Evolutionary conservation across 2,329 filamentous ascomycete genomes (phyloP).

Genomic region (Penicillium sp.): DNA sequence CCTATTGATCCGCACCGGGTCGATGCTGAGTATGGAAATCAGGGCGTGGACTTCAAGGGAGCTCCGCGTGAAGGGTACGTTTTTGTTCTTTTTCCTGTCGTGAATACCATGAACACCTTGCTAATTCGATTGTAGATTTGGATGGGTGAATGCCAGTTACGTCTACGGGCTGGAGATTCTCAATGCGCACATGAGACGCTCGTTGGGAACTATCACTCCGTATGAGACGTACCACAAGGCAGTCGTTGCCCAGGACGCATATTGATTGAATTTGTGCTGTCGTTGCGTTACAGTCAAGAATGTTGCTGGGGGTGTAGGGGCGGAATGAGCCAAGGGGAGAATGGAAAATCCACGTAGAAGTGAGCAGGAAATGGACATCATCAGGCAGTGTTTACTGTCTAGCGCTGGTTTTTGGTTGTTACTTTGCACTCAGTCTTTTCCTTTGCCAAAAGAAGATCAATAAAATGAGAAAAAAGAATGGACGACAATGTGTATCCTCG

Average conservation of each 20-base stretch:
- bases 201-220: conserved; percentile 80
- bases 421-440: background rate
- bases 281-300: background rate
- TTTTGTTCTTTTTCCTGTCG: background rate
- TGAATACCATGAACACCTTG: background rate
- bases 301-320: background rate
- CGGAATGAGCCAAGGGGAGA: background rate
- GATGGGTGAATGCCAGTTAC: conserved; percentile 98
- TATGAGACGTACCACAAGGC: conserved; percentile 80
- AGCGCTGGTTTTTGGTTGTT: background rate
- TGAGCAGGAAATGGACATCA: background rate
- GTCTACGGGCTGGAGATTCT: conserved; percentile 88
- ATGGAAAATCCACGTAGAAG: background rate
- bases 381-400: background rate
- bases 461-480: background rate
- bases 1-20: conserved; percentile 89
- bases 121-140: conserved; percentile 62
- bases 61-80: conserved; percentile 93
- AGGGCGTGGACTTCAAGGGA: conserved; percentile 91
- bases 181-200: conserved; percentile 83
- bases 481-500: background rate
- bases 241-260: conserved; percentile 35
- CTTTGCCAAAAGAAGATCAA: background rate
- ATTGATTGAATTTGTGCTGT: conserved; percentile 4
- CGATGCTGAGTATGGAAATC: conserved; percentile 96